Evolutionary conservation across 2,329 filamentous ascomycete genomes (phyloP).

Genomic region (Tolypocladium amazonense): DNA sequence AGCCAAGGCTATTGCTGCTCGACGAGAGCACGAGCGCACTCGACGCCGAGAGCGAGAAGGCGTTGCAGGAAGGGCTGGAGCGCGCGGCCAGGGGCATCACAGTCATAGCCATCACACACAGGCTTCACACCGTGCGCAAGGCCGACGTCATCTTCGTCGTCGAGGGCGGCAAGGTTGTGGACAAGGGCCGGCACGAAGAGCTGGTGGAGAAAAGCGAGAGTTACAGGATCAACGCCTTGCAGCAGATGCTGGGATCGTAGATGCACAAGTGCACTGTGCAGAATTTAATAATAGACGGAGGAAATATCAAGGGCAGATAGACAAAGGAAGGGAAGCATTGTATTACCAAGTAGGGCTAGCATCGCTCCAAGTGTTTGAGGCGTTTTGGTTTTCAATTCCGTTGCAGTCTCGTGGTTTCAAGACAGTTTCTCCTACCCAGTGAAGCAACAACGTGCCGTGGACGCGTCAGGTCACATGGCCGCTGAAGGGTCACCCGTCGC

Average conservation of each 20-base stretch:
- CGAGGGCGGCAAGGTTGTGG: conserved; percentile 40
- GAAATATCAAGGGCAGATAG: background rate
- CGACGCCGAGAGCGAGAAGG: conserved; percentile 57
- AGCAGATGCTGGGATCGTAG: conserved; percentile 31
- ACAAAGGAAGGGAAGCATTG: background rate
- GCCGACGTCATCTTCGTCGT: conserved; percentile 49
- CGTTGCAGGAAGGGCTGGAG: conserved; percentile 58
- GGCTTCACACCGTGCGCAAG: conserved; percentile 44
- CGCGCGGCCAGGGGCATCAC: conserved; percentile 41
- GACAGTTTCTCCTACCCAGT: background rate
- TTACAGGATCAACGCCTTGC: conserved; percentile 40
- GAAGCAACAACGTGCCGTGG: background rate
- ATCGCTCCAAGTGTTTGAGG: background rate
- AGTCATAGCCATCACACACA: conserved; percentile 47
- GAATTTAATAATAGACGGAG: background rate
- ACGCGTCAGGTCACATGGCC: background rate
- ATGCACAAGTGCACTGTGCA: too few relatives aligned
- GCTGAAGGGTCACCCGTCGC: background rate
- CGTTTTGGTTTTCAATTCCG: background rate
- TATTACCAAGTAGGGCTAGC: background rate
- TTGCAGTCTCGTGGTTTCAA: background rate
- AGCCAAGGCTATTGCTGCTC: conserved; percentile 62
- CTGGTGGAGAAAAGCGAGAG: conserved; percentile 40
- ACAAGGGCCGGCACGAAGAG: conserved; percentile 42
- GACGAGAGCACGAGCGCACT: conserved; percentile 76